Percentiles rank a stretch among this genome's conserved stretches.
phyloP scores from a whole-genome alignment of 2,329 filamentous ascomycete species.

The Microsporum canis region DNA sequence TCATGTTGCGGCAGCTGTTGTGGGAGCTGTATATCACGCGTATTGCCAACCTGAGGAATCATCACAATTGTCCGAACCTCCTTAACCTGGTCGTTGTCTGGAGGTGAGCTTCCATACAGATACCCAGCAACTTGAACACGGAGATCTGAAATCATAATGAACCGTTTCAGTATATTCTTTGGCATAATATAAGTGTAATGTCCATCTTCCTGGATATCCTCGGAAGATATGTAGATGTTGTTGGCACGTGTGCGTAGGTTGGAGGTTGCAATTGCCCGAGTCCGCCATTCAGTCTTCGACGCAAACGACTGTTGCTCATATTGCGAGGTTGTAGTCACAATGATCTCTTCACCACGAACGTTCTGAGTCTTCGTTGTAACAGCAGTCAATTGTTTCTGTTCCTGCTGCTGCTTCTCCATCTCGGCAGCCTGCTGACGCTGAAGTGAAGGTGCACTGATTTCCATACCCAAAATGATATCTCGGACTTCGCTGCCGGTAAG shows the following conservation, averaged over 20 bases:
- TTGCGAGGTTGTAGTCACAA: conserved; percentile 94
- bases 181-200: conserved; percentile 95
- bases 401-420: conserved; percentile 97
- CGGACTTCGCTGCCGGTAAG: conserved; percentile 93
- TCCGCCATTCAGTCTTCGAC: conserved; percentile 98
- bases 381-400: conserved; percentile 90
- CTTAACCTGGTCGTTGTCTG: conserved; percentile 93
- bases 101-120: conserved; percentile 81
- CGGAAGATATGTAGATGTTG: conserved; percentile 97
- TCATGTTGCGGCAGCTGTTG: conserved; percentile 86
- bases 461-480: conserved; percentile 98
- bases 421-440: conserved; percentile 97
- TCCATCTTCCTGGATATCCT: conserved; percentile 81
- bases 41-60: conserved; percentile 90
- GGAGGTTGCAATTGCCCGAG: conserved; percentile 87
- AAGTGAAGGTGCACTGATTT: conserved; percentile 95
- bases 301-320: conserved; percentile 97
- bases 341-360: conserved; percentile 90
- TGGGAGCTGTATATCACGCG: conserved; percentile 82
- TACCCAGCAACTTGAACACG: conserved; percentile 95
- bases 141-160: conserved; percentile 94
- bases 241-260: conserved; percentile 89
- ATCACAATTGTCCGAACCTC: conserved; percentile 95
- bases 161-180: conserved; percentile 95
- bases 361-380: conserved; percentile 98